These are phyloP conservation scores for Ceratocystis variospora DNA, from an alignment of 2,329 filamentous ascomycete species.

Conservation along the genomic window DNA sequence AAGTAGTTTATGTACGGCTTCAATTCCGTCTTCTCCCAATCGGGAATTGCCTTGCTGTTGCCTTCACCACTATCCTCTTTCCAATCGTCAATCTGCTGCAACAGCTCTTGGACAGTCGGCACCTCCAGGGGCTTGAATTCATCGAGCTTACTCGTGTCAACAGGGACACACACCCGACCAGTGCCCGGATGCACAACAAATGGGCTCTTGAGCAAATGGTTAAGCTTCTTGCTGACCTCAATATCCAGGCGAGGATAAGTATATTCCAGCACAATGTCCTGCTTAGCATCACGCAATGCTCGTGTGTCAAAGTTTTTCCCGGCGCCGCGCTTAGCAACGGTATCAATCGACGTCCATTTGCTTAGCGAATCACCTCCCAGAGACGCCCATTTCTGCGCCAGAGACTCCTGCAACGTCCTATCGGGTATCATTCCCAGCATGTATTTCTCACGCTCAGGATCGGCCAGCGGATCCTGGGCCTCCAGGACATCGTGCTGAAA, in stretches of 20 bases:
- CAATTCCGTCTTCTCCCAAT: slow-evolving; percentile 95
- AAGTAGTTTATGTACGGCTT: slow-evolving; percentile 90
- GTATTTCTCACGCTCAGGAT: slow-evolving; percentile 55
- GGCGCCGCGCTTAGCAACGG: slow-evolving; percentile 61
- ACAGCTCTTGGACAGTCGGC: slow-evolving; percentile 72
- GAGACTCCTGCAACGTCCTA: slow-evolving; percentile 56
- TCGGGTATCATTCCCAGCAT: slow-evolving; percentile 80
- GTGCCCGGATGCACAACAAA: slow-evolving; percentile 95
- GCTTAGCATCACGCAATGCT: slow-evolving; percentile 74
- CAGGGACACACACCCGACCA: slow-evolving; percentile 87
- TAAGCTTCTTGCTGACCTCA: slow-evolving; percentile 93
- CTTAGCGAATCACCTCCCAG: slow-evolving; percentile 57
- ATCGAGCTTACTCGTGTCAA: slow-evolving; percentile 60
- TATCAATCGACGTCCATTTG: slow-evolving; percentile 93
- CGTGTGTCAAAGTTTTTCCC: slow-evolving; percentile 58
- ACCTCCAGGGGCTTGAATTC: slow-evolving; percentile 76
- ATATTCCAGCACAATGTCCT: slow-evolving; percentile 93
- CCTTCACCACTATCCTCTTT: slow-evolving; percentile 30
- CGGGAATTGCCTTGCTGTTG: slow-evolving; percentile 39
- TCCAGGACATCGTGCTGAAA: slow-evolving; percentile 73
- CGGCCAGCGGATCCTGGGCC: slow-evolving; percentile 74
- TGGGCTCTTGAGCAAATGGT: slow-evolving; percentile 92
- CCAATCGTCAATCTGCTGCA: slow-evolving; percentile 80
- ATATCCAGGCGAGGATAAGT: slow-evolving; percentile 95
- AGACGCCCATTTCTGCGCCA: slow-evolving; percentile 84